Conservation (phyloP, 495 filamentous ascomycete genomes). For the Tuber brumale region DNA sequence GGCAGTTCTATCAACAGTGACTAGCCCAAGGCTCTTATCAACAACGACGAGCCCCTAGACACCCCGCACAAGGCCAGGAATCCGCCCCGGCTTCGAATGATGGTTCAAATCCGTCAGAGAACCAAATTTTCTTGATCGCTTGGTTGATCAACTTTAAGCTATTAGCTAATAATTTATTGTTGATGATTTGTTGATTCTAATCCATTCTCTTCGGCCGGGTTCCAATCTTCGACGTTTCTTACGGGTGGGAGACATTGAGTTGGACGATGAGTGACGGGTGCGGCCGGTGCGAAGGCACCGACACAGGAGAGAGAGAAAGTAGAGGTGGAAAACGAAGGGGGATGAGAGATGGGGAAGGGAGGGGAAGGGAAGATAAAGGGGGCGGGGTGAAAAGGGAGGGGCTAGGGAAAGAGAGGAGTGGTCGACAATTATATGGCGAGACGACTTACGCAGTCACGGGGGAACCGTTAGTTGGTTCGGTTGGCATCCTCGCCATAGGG, state of each 20-base stretch:
- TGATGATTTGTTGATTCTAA: background rate
- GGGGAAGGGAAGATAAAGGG: background rate
- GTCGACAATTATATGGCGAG: conserved; percentile 2
- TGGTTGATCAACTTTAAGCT: background rate
- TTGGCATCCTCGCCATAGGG: background rate
- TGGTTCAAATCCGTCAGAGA: background rate
- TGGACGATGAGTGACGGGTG: background rate
- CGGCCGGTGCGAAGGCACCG: conserved; percentile 2
- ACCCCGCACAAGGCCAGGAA: background rate
- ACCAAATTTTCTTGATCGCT: conserved; percentile 4
- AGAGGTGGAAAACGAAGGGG: background rate
- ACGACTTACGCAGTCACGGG: background rate
- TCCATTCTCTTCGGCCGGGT: background rate
- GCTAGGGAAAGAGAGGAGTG: background rate
- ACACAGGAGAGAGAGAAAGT: background rate
- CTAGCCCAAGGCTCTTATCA: conserved; percentile 2
- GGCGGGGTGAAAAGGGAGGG: background rate
- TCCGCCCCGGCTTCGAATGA: background rate
- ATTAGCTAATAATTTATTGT: background rate
- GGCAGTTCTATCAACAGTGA: background rate
- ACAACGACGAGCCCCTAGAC: background rate
- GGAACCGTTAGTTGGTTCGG: background rate
- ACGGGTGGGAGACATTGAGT: background rate
- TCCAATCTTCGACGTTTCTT: conserved; percentile 6
- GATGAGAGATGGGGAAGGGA: background rate